These are phyloP conservation scores for Eutrema salsugineum DNA, from an alignment of 441 rosid species.

Conservation along the genomic window DNA sequence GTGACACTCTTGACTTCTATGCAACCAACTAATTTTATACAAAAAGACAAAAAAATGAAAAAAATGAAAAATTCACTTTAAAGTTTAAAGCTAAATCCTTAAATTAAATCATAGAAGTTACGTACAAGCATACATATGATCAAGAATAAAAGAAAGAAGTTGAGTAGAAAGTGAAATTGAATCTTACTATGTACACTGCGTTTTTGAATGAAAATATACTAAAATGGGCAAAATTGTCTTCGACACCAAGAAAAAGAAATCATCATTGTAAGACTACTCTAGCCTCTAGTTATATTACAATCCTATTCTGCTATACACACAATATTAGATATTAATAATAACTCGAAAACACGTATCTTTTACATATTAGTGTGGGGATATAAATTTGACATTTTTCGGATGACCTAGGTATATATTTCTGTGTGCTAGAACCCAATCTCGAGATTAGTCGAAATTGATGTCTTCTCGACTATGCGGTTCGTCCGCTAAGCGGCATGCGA, in stretches of 20 bases:
- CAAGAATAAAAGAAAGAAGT: too few species aligned
- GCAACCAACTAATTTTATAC: not conserved
- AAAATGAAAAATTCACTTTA: not conserved
- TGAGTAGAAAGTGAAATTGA: too few species aligned
- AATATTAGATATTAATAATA: not conserved
- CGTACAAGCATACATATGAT: too few species aligned
- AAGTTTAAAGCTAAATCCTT: too few species aligned
- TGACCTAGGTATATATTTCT: too few species aligned
- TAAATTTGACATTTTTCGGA: not conserved
- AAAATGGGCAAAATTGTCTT: not conserved
- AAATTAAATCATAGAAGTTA: too few species aligned
- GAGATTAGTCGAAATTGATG: not conserved
- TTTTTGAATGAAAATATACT: not conserved
- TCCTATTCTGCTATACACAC: not conserved
- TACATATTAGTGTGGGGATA: not conserved
- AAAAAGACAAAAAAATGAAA: not conserved
- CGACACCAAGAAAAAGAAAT: not conserved
- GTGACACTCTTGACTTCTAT: conserved; percentile 12
- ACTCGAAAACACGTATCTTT: not conserved
- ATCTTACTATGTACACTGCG: too few species aligned
- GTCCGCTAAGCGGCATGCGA: not conserved
- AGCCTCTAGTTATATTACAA: not conserved
- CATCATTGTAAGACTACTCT: not conserved
- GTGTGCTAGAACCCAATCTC: not conserved
- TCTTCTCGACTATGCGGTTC: not conserved